phyloP scores from a whole-genome alignment of 352 stramenopile species.

The Globisporangium solare region DNA sequence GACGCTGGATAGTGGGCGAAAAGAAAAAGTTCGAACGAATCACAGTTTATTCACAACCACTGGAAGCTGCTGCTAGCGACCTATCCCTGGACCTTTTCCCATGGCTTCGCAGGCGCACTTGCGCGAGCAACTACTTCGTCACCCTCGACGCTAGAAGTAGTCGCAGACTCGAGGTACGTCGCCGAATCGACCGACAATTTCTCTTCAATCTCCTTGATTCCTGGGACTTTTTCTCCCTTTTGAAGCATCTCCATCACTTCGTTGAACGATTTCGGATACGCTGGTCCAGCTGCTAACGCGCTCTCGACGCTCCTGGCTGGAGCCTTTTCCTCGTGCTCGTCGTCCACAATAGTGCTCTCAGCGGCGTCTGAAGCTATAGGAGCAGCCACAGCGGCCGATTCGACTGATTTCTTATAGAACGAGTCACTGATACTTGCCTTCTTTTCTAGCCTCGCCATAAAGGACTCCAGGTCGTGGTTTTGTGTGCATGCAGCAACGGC shows the following conservation, averaged over 20 bases:
- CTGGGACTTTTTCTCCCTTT: slow-evolving; percentile 64
- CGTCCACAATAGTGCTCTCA: not conserved
- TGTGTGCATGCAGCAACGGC: not conserved
- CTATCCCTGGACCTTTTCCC: slow-evolving; percentile 36
- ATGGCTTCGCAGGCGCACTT: slow-evolving; percentile 29
- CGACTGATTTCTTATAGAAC: slow-evolving; percentile 15
- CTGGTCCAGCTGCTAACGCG: slow-evolving; percentile 20
- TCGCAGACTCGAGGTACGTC: slow-evolving; percentile 6
- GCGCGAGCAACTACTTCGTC: slow-evolving; percentile 6
- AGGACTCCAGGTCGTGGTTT: slow-evolving; percentile 33
- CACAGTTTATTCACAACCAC: no score
- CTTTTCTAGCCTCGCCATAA: slow-evolving; percentile 51
- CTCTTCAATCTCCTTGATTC: slow-evolving; percentile 71
- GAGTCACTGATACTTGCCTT: slow-evolving; percentile 35
- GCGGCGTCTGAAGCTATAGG: slow-evolving; percentile 2
- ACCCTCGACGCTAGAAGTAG: not conserved
- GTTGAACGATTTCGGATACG: slow-evolving; percentile 66
- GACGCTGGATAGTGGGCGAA: no score
- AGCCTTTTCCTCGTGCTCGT: slow-evolving; percentile 29
- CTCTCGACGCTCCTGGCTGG: not conserved
- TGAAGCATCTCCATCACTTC: slow-evolving; percentile 75
- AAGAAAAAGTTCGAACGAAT: no score
- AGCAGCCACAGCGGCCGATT: slow-evolving; percentile 6
- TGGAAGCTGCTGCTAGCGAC: no score
- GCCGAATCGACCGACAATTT: slow-evolving; percentile 59